phyloP scores from a whole-genome alignment of 352 stramenopile genomes.

The Phytophthora ramorum region DNA sequence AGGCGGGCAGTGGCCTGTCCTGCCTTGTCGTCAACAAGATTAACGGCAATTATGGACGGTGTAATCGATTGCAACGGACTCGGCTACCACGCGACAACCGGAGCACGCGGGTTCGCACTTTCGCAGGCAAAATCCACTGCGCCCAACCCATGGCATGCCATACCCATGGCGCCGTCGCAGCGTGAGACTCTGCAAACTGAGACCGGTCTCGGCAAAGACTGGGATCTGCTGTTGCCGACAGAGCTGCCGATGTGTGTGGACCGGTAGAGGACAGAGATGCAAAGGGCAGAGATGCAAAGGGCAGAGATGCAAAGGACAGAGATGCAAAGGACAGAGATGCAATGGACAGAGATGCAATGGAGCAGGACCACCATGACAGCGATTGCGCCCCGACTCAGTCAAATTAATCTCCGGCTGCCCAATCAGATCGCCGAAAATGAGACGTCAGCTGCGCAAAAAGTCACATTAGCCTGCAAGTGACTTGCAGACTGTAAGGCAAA shows the following conservation, averaged over 20 bases:
- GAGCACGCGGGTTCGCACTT: slow-evolving; percentile 2
- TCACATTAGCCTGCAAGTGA: not conserved
- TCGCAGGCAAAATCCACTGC: slow-evolving; percentile 3
- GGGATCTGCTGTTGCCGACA: not conserved
- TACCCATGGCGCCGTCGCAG: not conserved
- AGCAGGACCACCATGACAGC: no score
- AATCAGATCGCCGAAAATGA: slow-evolving; percentile 8
- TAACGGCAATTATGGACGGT: not conserved
- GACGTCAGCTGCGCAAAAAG: not conserved
- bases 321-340: no score
- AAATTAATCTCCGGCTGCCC: not conserved
- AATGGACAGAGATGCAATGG: no score
- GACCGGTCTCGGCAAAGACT: not conserved
- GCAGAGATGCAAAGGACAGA: no score
- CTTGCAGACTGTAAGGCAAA: not conserved
- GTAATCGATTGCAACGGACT: no score
- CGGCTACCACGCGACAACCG: not conserved
- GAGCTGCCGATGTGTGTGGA: not conserved
- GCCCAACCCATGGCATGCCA: no score
- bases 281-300: not conserved
- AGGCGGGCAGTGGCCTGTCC: no score
- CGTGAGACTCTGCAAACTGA: slow-evolving; percentile 1
- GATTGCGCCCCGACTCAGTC: no score
- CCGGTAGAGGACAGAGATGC: not conserved
- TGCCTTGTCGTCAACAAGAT: no score